These are phyloP conservation scores for Coleophoma crateriformis DNA, from an alignment of 2,329 filamentous ascomycete genomes.

Conservation along the genomic window DNA sequence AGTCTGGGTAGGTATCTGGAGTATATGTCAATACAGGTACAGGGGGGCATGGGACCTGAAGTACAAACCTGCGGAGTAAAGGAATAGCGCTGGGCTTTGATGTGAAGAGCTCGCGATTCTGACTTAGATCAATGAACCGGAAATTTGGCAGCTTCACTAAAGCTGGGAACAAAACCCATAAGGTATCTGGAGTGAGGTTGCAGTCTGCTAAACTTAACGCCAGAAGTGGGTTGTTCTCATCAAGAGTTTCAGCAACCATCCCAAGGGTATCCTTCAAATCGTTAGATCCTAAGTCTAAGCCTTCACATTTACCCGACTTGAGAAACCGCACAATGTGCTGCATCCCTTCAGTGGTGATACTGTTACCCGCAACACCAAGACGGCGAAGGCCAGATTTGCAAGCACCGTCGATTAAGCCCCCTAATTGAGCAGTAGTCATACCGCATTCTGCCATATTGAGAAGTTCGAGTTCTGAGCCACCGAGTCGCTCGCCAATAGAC, in stretches of 20 bases:
- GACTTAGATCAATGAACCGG: conserved; percentile 86
- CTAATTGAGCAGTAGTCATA: conserved; percentile 64
- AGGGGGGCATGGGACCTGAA: no score
- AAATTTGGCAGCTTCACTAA: conserved; percentile 66
- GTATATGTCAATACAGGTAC: conserved; percentile 9
- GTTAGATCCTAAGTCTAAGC: conserved; percentile 85
- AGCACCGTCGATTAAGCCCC: conserved; percentile 75
- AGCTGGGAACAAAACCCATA: conserved; percentile 71
- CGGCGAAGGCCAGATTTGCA: conserved; percentile 71
- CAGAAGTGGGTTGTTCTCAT: conserved; percentile 57
- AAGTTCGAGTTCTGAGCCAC: conserved; percentile 71
- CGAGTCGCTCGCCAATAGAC: conserved; percentile 71
- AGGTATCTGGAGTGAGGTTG: conserved; percentile 65
- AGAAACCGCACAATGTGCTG: conserved; percentile 74
- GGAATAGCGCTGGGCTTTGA: conserved; percentile 67
- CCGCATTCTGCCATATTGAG: conserved; percentile 78
- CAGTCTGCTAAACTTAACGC: conserved; percentile 84
- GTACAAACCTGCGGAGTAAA: conserved; percentile 64
- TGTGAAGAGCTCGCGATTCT: conserved; percentile 78
- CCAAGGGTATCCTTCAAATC: conserved; percentile 55
- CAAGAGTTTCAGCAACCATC: conserved; percentile 45
- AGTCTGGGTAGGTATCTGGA: conserved; percentile 72
- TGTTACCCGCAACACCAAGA: conserved; percentile 78
- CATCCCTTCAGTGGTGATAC: conserved; percentile 68
- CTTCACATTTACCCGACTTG: conserved; percentile 72